phyloP scores from a whole-genome alignment of 2,329 filamentous ascomycete genomes.

The Exophiala xenobiotica region DNA sequence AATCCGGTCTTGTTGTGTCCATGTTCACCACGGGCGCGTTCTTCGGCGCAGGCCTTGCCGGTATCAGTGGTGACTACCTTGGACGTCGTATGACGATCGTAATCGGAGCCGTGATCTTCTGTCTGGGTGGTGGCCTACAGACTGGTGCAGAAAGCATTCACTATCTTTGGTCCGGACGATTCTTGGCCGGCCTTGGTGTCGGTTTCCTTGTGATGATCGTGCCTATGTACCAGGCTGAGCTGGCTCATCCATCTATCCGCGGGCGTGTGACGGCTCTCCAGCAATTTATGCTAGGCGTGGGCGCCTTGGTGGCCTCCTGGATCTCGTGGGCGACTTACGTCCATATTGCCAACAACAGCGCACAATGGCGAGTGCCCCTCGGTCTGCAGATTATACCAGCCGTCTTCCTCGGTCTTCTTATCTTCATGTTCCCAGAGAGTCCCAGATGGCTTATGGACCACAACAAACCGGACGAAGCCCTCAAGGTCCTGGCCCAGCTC shows the following conservation, averaged over 20 bases:
- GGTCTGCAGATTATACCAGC: conserved; percentile 73
- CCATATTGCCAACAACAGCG: conserved; percentile 49
- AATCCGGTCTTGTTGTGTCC: conserved; percentile 68
- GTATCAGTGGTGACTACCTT: conserved; percentile 61
- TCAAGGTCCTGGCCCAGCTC: conserved; percentile 65
- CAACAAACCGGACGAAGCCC: conserved; percentile 62
- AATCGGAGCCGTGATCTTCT: conserved; percentile 68
- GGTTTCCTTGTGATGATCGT: conserved; percentile 64
- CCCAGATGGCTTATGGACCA: conserved; percentile 70
- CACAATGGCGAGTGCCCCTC: conserved; percentile 63
- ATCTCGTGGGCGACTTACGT: conserved; percentile 65
- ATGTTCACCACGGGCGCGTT: conserved; percentile 77
- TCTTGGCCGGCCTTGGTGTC: conserved; percentile 66
- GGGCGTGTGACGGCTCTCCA: conserved; percentile 73
- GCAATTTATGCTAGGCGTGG: conserved; percentile 80
- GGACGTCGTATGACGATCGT: conserved; percentile 72
- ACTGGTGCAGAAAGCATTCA: conserved; percentile 61
- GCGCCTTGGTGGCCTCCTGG: conserved; percentile 70
- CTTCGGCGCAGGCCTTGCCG: conserved; percentile 65
- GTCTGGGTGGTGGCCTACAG: conserved; percentile 70
- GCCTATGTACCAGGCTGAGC: conserved; percentile 74
- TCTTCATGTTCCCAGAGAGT: conserved; percentile 68
- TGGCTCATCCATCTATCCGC: conserved; percentile 75
- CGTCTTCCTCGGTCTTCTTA: conserved; percentile 61
- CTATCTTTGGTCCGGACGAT: conserved; percentile 69